These are phyloP conservation scores for Talaromyces sp. DNA, from an alignment of 2,329 filamentous ascomycete genomes.

Conservation along the genomic window DNA sequence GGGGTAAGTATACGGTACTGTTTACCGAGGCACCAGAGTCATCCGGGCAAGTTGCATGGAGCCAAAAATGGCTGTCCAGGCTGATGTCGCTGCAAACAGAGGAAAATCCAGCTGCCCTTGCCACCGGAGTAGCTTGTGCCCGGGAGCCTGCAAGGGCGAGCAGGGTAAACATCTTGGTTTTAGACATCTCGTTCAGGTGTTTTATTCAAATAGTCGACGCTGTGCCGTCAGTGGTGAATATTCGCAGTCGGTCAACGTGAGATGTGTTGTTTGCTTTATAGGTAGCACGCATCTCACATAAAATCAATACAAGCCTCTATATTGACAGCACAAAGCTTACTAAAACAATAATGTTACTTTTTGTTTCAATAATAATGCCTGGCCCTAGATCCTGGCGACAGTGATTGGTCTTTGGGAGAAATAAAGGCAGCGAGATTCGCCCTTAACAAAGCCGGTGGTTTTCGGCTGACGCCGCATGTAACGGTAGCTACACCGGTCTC, in stretches of 20 bases:
- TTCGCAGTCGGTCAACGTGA: background rate
- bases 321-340: background rate
- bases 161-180: background rate
- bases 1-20: slow-evolving; percentile 12
- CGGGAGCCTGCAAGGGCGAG: background rate
- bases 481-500: background rate
- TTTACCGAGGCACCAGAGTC: slow-evolving; percentile 7
- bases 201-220: background rate
- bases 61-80: slow-evolving; percentile 8
- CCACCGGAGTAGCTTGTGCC: background rate
- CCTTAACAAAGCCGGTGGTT: background rate
- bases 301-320: background rate
- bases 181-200: background rate
- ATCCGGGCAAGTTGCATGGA: slow-evolving; percentile 12
- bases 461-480: background rate
- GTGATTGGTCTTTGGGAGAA: background rate
- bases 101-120: slow-evolving; percentile 2
- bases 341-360: background rate
- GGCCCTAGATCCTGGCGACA: background rate
- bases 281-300: background rate
- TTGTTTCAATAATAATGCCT: background rate
- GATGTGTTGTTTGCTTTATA: background rate
- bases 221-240: background rate
- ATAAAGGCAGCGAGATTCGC: background rate
- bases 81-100: slow-evolving; percentile 12